Evolutionary conservation across 208 protist species (phyloP).

Genomic region (Leishmania tarentolae): DNA sequence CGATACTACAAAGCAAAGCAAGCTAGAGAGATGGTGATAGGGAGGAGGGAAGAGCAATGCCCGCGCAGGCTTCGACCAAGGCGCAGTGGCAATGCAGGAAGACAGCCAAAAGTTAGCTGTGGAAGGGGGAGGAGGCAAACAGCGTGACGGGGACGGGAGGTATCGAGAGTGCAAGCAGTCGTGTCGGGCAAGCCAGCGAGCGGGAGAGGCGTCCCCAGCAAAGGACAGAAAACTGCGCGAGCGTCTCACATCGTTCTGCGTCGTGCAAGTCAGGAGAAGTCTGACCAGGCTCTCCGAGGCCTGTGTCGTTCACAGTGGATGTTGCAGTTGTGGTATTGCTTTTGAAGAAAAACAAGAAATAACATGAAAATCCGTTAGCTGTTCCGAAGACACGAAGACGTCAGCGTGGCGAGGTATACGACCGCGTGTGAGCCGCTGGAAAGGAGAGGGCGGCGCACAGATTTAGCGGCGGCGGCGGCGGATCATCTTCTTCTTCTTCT

Average conservation of each 20-base stretch:
- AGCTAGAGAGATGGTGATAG: neutral
- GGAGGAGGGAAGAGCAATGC: neutral
- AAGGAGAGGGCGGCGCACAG: neutral
- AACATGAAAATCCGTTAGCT: constrained; percentile 4
- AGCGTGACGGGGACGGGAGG: neutral
- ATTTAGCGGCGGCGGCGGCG: constrained; percentile 98
- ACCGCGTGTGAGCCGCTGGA: neutral
- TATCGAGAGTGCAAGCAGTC: neutral
- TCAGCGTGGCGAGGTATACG: neutral
- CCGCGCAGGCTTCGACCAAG: neutral
- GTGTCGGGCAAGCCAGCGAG: neutral
- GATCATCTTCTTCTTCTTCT: constrained; percentile 97
- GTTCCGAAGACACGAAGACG: constrained; percentile 17
- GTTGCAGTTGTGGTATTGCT: neutral
- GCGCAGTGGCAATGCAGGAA: neutral
- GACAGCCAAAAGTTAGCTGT: neutral
- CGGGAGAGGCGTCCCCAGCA: too few relatives aligned
- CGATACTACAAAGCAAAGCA: neutral
- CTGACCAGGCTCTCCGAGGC: neutral
- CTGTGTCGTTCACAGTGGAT: neutral
- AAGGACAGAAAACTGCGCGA: neutral
- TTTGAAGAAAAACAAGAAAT: constrained; percentile 4
- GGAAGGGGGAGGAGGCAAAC: neutral
- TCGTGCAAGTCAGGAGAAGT: neutral
- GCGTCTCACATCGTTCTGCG: neutral